Evolutionary conservation across 441 rosid species (phyloP), one percentile per base, ranked within the genome.

Genomic region (Adansonia gregorii): DNA sequence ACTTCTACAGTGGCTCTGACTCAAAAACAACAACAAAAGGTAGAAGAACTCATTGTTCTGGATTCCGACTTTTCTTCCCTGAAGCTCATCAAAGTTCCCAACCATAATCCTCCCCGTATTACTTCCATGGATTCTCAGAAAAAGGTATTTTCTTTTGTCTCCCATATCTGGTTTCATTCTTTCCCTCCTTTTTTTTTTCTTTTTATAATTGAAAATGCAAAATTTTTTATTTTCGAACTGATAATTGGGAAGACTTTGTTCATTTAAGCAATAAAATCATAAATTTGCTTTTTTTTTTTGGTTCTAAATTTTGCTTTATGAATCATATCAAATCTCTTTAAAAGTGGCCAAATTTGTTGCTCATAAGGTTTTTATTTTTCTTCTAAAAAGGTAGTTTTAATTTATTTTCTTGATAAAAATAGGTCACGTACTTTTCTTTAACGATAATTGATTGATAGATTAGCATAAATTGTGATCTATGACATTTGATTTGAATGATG

Each of bases 101-200:
- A 86, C 72, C 88, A 89, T 8, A 65, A 49, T 76, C 69, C 81
- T 84, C 86, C 82, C 73, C 65, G 45, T 61, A 4, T 61, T 81
- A 49, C 73, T 8, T 59, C 85, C 65, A 95, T 93, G 98, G 97
- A 89, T 88, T 78, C 88, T 83, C 94, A 84, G 41, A 94, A 87
- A 82, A 95, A 95, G 98, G 98, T 92, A 45, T n/a, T 60, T 43
- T 71, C 48, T 58, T 19, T 64, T 6, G 10, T 19, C 7, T 73
- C 8, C 4, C 9, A 48, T 10, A 41, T 58, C 67, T 73, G n/a
- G 8, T 58, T 73, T 59, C 12, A 0, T 73, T 7, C 8, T 10
- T 60, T 41, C 1, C 1, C 31, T 41, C 17, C 35, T 41, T 7
- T 8, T 17, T 55, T 1, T 14, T 12, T 8, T 4, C 12, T 19